Evolutionary conservation across 345 rosid genomes (phyloP).

Genomic region (Brassica napus): Da-Ae NC_063444.1:378501-379000

Average conservation of each 20-base stretch:
- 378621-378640: background rate
- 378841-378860: slow-evolving; percentile 25
- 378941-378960: slow-evolving; percentile 22
- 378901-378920: background rate
- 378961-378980: slow-evolving; percentile 3
- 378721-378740: background rate
- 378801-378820: background rate
- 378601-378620: background rate
- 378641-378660: background rate
- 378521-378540: background rate
- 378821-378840: background rate
- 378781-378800: background rate
- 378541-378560: background rate
- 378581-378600: background rate
- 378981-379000: slow-evolving; percentile 7
- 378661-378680: background rate
- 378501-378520: slow-evolving; percentile 16
- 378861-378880: slow-evolving; percentile 19
- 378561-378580: background rate
- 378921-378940: background rate
- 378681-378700: background rate
- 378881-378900: slow-evolving; percentile 35
- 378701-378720: background rate
- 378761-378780: slow-evolving; percentile 23
- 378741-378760: slow-evolving; percentile 34